Conservation (phyloP, 2,329 filamentous ascomycete genomes). For the Boeremia exigua region DNA sequence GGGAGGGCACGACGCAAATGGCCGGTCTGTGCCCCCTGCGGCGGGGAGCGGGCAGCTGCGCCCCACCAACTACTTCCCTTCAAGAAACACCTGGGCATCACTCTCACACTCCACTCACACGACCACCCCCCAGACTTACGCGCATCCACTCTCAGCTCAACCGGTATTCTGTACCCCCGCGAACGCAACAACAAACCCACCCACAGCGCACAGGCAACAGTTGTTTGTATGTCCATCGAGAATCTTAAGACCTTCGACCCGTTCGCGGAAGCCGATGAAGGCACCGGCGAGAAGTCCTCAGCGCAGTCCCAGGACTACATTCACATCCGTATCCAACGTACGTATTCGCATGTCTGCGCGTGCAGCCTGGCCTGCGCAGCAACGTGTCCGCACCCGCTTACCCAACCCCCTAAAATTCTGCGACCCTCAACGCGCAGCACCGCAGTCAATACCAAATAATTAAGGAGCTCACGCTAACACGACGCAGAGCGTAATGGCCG, state of each 20-base stretch:
- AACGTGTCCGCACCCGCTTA: background rate
- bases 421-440: background rate
- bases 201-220: constrained; percentile 33
- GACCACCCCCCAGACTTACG: constrained; percentile 15
- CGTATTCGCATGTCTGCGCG: constrained; percentile 26
- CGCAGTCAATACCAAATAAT: background rate
- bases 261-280: constrained; percentile 99
- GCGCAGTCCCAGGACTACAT: constrained; percentile 89
- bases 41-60: background rate
- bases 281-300: constrained; percentile 92
- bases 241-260: constrained; percentile 71
- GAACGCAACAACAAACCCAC: constrained; percentile 28
- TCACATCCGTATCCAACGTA: constrained; percentile 99
- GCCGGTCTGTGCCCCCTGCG: background rate
- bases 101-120: constrained; percentile 20
- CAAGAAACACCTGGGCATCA: constrained; percentile 20
- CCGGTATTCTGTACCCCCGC: constrained; percentile 8
- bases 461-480: constrained; percentile 49
- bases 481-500: constrained; percentile 97
- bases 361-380: background rate
- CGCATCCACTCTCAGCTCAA: constrained; percentile 5
- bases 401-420: constrained; percentile 15
- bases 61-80: constrained; percentile 26
- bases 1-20: constrained; percentile 6
- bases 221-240: constrained; percentile 44